Base-by-base conservation (phyloP, 1,284 basidiomycete species). In the Neolentinus lepideus region DNA sequence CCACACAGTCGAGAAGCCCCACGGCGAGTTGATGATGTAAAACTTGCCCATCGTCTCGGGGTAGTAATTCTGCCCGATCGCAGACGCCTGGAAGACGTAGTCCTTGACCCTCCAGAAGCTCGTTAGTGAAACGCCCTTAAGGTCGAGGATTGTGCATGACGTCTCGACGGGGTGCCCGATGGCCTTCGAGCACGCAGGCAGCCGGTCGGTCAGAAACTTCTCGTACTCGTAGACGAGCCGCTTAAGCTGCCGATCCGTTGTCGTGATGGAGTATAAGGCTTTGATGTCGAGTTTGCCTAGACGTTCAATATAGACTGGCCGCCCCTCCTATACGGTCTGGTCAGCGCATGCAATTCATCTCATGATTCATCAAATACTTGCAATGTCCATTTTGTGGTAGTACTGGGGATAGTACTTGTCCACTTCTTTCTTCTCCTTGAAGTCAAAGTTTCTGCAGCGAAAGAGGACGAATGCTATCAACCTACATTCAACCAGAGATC, bases 71-170 rank as follows among this genome's bases (percentile, higher is more conserved):
- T 98, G 95, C 6, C 92, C 92, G 70, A 98, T 90, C 47, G 75
- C 71, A 2, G 89, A 79, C 0, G 94, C 92, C 36, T 85, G 74
- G 61, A 80, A 81, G 48, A 99, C 89, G 75, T 96, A 98, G 73
- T 90, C 87, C 73, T 94, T 95, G 72, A 97, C 95, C 68, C 84
- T 85, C 75, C 89, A 94, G 71, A 98, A 99, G 67, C 84, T 86
- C 59, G 81, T 75, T 61, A 98, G 70, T 26, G 88, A 85, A 55
- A 97, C 94, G 67, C 83, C 83, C 58, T 86, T 72, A 59, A 99
- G 83, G 71, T 99, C 96, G 73, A 99, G 84, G 77, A 99, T 96
- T 57, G 96, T 98, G 83, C 95, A 98, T 57, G 86, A 92, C n/a
- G 95, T 98, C 75, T 98, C 95, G 69, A 99, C 88, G 57, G 92